Base-by-base conservation (phyloP, 2,329 filamentous ascomycete species). In the Fusarium sp. region DNA sequence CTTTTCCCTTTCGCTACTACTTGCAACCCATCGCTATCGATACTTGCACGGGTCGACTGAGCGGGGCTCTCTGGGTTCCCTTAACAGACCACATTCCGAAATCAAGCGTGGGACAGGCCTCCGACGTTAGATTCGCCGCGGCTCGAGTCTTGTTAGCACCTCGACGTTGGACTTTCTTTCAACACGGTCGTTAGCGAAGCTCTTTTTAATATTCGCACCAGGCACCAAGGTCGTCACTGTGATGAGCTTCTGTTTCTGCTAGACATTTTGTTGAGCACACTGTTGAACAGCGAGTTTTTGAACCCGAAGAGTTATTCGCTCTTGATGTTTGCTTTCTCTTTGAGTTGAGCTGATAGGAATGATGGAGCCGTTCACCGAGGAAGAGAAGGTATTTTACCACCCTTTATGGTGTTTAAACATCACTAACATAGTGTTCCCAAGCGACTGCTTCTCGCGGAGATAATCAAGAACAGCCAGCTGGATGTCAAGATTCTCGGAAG, bases 361-460 rank as follows among this genome's bases (percentile, higher is more conserved):
- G 13, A 74, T 74, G 72, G 61, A 75, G 27, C 77, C 76, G 5
- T 88, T 89, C 73, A 87, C 83, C 58, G 86, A 88, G 65, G 82
- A 82, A 62, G 88, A 89, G 80, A 88, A 88, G 86, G 88, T 89
- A 83, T 65, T 82, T n/a, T 10, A 20, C 5, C 11, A 18, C 5
- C 3, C 9, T 16, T 22, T 18, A 20, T 29, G 18, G n/a, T 37
- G 2, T 31, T 13, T 14, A 18, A 20, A 16, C 16, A 33, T 24
- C 6, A 8, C 31, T 60, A 22, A 54, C 59, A 67, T 50, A 71
- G 71, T 56, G 72, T 58, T 22, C 10, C 8, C 57, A n/a, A 91
- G 89, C 87, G 88, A 72, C 89, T 89, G 77, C 82, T 90, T 69
- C 84, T 91, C 65, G 87, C 85, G 66, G 89, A 91, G 80, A 88